These are phyloP conservation scores for Sporothrix schenckii DNA, from an alignment of 2,329 filamentous ascomycete species.

Conservation along the genomic window DNA sequence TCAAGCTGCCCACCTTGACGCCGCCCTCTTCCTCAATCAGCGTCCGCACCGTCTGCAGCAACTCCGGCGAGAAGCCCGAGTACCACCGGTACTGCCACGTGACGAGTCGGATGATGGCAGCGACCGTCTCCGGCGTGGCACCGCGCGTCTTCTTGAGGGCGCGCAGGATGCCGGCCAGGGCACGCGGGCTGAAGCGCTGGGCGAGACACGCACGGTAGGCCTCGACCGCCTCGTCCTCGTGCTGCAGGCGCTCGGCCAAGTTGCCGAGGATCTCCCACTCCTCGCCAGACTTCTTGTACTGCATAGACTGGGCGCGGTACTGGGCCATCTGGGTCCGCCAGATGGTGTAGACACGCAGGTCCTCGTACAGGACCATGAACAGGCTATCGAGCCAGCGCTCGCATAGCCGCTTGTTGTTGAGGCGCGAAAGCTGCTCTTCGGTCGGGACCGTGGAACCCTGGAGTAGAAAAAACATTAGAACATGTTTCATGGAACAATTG, in stretches of 20 bases:
- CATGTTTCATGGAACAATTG: neutral
- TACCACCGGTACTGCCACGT: conserved; percentile 99
- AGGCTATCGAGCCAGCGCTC: conserved; percentile 98
- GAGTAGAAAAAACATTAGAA: neutral
- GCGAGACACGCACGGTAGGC: conserved; percentile 87
- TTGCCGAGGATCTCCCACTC: conserved; percentile 98
- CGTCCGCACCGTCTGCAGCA: conserved; percentile 84
- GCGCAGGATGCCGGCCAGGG: conserved; percentile 80
- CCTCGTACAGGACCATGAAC: conserved; percentile 99
- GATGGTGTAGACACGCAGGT: conserved; percentile 96
- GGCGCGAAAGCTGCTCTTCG: conserved; percentile 78
- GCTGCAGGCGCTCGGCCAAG: conserved; percentile 88
- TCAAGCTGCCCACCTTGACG: conserved; percentile 94
- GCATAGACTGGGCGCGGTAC: conserved; percentile 87
- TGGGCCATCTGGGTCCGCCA: conserved; percentile 98
- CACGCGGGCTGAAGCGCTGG: conserved; percentile 90
- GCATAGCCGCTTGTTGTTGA: conserved; percentile 95
- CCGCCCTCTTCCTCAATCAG: conserved; percentile 97
- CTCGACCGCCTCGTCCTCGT: conserved; percentile 87
- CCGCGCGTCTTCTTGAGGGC: conserved; percentile 63
- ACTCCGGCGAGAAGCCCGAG: conserved; percentile 93
- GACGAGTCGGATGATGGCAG: conserved; percentile 84
- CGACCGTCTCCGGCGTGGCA: conserved; percentile 67
- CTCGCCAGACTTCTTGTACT: conserved; percentile 94
- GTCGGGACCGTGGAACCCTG: conserved; percentile 59